A percentile compares a stretch with the other conserved stretches of the same genome.
These are phyloP conservation scores for Porphyrellus cyaneotinctus DNA, from an alignment of 768 basidiomycete species.

Conservation along the genomic window DNA sequence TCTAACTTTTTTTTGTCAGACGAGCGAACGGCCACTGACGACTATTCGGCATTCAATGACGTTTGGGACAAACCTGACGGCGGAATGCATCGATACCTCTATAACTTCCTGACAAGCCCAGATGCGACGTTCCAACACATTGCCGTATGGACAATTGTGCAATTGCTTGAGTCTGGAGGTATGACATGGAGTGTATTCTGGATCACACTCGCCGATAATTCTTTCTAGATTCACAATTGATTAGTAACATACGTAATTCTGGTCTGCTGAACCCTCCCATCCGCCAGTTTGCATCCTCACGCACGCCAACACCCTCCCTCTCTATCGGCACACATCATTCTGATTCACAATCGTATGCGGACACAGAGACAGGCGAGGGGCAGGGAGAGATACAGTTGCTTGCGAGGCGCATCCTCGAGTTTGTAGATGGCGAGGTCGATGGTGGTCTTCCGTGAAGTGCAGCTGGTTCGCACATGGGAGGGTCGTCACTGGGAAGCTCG, in stretches of 20 bases:
- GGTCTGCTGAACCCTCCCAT: constrained; percentile 80
- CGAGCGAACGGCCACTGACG: constrained; percentile 70
- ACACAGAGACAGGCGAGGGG: constrained; percentile 82
- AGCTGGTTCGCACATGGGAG: constrained; percentile 62
- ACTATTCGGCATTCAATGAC: constrained; percentile 95
- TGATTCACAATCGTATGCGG: constrained; percentile 68
- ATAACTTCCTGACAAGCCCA: constrained; percentile 86
- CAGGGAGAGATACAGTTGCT: constrained; percentile 89
- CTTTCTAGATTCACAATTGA: constrained; percentile 73
- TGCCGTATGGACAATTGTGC: constrained; percentile 99
- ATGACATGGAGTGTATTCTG: constrained; percentile 9
- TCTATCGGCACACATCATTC: constrained; percentile 74
- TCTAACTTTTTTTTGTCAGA: constrained; percentile 40
- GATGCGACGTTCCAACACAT: constrained; percentile 99
- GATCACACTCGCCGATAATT: neutral
- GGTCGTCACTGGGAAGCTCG: constrained; percentile 62
- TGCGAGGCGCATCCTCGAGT: constrained; percentile 79
- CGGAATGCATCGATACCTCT: constrained; percentile 92
- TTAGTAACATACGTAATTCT: constrained; percentile 86
- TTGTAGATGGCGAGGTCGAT: constrained; percentile 74
- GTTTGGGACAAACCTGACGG: constrained; percentile 99
- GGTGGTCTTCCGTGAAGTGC: constrained; percentile 56
- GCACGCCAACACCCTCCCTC: constrained; percentile 63
- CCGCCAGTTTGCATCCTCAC: constrained; percentile 72
- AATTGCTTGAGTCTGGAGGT: constrained; percentile 95